phyloP scores from a whole-genome alignment of 1,139 yeast genomes.

The Sugiyamaella castrensis region DNA sequence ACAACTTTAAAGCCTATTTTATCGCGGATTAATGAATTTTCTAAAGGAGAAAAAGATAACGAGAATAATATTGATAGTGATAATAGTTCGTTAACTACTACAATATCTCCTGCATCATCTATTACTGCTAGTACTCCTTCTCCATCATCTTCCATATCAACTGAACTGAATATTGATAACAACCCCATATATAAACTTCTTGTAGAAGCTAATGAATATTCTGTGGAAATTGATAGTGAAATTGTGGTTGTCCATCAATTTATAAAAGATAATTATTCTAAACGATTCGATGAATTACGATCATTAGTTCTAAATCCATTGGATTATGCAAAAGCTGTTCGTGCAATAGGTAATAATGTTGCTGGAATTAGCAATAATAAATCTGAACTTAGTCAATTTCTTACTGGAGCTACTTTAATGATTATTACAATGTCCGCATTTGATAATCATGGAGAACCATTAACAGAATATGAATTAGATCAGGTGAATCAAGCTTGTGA shows the following conservation, averaged over 20 bases:
- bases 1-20: slow-evolving; percentile 31
- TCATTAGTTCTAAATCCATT: slow-evolving; percentile 60
- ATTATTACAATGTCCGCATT: slow-evolving; percentile 74
- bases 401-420: slow-evolving; percentile 63
- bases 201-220: slow-evolving; percentile 53
- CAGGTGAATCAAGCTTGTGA: slow-evolving; percentile 48
- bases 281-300: slow-evolving; percentile 70
- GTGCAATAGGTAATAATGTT: slow-evolving; percentile 52
- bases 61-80: slow-evolving; percentile 31
- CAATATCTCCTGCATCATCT: too few species aligned
- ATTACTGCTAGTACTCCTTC: not conserved
- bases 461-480: slow-evolving; percentile 42
- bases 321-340: slow-evolving; percentile 58
- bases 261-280: slow-evolving; percentile 52
- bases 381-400: slow-evolving; percentile 41
- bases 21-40: slow-evolving; percentile 24
- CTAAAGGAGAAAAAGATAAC: slow-evolving; percentile 8
- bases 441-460: slow-evolving; percentile 38
- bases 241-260: slow-evolving; percentile 50
- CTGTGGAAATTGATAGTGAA: slow-evolving; percentile 57
- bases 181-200: slow-evolving; percentile 51
- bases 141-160: not conserved
- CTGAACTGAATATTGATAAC: slow-evolving; percentile 34
- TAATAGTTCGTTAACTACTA: slow-evolving; percentile 9
- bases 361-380: slow-evolving; percentile 37